Percentiles rank a stretch among this genome's conserved stretches.
phyloP scores from a whole-genome alignment of 345 rosid species.

The Brassica nigra region DNA sequence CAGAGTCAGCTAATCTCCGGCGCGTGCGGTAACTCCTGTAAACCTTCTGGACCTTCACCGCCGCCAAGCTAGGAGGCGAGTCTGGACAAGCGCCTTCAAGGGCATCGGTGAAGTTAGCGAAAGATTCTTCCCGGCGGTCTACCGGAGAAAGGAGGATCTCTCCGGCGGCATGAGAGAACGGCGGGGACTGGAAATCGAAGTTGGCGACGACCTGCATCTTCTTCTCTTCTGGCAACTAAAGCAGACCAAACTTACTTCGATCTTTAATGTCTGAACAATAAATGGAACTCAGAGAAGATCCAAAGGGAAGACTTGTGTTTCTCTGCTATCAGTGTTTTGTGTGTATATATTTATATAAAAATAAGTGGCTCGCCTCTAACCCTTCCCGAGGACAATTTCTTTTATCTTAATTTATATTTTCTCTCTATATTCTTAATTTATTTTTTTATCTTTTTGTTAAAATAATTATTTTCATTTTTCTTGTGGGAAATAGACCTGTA shows the following conservation, averaged over 20 bases:
- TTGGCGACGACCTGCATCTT: constrained; percentile 55
- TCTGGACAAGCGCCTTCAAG: constrained; percentile 26
- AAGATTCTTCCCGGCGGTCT: constrained; percentile 10
- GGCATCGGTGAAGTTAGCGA: neutral
- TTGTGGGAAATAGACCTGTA: neutral
- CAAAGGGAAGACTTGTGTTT: constrained; percentile 6
- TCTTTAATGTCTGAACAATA: constrained; percentile 7
- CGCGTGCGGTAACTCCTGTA: constrained; percentile 91
- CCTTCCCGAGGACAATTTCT: neutral
- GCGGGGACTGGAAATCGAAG: constrained; percentile 46
- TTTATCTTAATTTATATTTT: neutral
- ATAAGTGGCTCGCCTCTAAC: neutral
- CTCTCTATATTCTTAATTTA: neutral
- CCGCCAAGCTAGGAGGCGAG: constrained; percentile 45
- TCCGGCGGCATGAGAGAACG: constrained; percentile 39
- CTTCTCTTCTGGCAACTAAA: neutral
- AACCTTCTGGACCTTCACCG: constrained; percentile 78
- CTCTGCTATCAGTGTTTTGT: constrained; percentile 1
- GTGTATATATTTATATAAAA: constrained; percentile 9
- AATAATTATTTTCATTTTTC: neutral
- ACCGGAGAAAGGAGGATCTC: constrained; percentile 36
- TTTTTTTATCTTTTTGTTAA: neutral
- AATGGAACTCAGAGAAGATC: constrained; percentile 4
- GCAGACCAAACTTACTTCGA: neutral
- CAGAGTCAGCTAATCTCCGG: constrained; percentile 86